Evolutionary conservation across 2,329 filamentous ascomycete species (phyloP).

Genomic region (Trichoderma asperellum): DNA sequence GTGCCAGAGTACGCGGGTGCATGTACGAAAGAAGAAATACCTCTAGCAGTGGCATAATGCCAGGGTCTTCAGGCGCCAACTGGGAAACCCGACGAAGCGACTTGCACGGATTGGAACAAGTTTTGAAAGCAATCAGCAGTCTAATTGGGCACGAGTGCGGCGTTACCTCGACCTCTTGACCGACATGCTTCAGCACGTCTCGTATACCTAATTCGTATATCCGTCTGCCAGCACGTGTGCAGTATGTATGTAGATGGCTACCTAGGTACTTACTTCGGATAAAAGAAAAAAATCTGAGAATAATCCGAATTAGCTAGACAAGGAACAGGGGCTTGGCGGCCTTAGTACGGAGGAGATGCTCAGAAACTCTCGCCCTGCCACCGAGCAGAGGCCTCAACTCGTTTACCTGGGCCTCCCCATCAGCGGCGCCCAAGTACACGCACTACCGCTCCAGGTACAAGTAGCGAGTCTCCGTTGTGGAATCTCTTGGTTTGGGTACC

Average conservation of each 20-base stretch:
- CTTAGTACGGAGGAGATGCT: neutral
- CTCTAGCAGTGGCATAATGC: neutral
- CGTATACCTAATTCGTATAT: neutral
- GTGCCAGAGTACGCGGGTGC: neutral
- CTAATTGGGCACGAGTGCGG: neutral
- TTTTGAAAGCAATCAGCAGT: neutral
- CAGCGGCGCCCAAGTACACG: neutral
- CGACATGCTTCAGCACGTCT: conserved; percentile 1
- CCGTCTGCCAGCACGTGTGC: neutral
- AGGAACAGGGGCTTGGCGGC: neutral
- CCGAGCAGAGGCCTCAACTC: neutral
- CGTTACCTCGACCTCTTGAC: neutral
- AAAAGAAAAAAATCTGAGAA: neutral
- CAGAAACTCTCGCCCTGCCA: neutral
- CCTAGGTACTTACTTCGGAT: neutral
- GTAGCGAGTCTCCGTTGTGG: neutral
- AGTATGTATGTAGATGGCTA: neutral
- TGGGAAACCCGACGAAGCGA: neutral
- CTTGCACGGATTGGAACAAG: neutral
- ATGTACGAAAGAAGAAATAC: neutral
- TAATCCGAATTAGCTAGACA: neutral
- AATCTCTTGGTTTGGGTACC: neutral
- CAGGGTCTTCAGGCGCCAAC: conserved; percentile 24
- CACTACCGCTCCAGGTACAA: neutral
- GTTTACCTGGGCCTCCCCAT: neutral